Base-by-base conservation (phyloP, 306 rosid genomes). In the Cucurbita argyrosperma region DNA sequence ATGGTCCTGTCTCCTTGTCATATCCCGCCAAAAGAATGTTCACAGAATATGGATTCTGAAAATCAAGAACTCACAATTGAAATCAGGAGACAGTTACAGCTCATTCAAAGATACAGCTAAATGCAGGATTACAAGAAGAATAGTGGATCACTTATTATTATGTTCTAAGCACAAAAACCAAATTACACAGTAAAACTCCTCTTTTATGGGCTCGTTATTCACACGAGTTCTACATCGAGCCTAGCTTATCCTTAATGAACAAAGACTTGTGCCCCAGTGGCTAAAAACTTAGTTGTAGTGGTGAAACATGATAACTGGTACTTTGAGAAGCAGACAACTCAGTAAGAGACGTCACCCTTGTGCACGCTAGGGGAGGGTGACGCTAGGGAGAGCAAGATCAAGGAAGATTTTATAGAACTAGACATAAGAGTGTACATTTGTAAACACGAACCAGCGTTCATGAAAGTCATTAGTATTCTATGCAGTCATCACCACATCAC, bases 11-110 rank as follows among this genome's bases (percentile, higher is more conserved):
- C 80, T 92, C 96, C 79, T 93, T 88, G 83, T 93, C 97, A 60
- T 83, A 93, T 49, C 98, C 98, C 79, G 98, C 96, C 81, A 93
- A 81, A 73, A 90, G 96, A 52, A 94, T 85, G 84, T 94, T 94
- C 82, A 94, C 97, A 10, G 51, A 77, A 86, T 91, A 94, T 9
- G 97, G 99, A 47, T 88, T 94, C 97, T 94, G 83, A 70, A 81
- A 78, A 79, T 21, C 45, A 6, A 57, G 45, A 18, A n/a, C 61
- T 69, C 62, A 62, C 55, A 71, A 74, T 49, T 19, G 71, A 63
- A 39, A 50, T 72, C 79, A 72, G 55, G 10, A 72, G 18, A 13
- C 6, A 50, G 54, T 50, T 50, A 50, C 39, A 8, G 40, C 37
- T 67, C 73, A 67, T 1, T 67, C 40, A 8, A 10, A 13, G 56